A percentile compares a stretch with the other conserved stretches of the same genome.
Conservation (phyloP, 164 flowering plant genomes). For the Amborella trichopoda region DNA sequence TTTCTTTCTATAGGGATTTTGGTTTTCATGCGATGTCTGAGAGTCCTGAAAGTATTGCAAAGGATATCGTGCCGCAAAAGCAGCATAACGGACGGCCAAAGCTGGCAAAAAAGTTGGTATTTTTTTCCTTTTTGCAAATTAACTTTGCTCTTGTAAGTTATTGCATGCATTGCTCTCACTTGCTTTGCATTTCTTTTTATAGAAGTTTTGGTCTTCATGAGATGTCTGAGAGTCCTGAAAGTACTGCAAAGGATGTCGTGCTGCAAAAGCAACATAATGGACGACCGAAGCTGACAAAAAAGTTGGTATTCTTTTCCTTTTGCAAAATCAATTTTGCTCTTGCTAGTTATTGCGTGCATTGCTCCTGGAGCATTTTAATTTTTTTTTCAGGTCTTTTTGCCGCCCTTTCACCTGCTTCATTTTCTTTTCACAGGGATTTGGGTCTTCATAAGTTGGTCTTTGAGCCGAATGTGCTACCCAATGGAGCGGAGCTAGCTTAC, state of each 20-base stretch:
- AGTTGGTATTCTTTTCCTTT: slow-evolving; percentile 31
- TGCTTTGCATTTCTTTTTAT: too few species aligned
- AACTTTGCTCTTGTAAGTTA: not conserved
- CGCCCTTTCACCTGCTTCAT: too few species aligned
- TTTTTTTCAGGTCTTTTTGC: too few species aligned
- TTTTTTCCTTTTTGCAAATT: not conserved
- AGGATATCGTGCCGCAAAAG: slow-evolving; percentile 12
- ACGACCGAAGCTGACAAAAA: slow-evolving; percentile 57
- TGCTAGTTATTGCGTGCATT: not conserved
- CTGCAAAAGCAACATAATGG: slow-evolving; percentile 12
- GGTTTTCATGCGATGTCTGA: too few species aligned
- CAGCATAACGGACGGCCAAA: slow-evolving; percentile 34
- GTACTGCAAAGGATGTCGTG: slow-evolving; percentile 13
- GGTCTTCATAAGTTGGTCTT: slow-evolving; percentile 74
- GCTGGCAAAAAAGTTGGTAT: slow-evolving; percentile 68
- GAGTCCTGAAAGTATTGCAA: slow-evolving; percentile 14
- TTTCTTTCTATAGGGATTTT: too few species aligned
- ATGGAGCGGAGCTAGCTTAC: slow-evolving; percentile 79
- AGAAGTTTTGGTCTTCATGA: slow-evolving; percentile 80
- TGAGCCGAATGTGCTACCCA: slow-evolving; percentile 54
- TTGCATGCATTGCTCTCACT: too few species aligned
- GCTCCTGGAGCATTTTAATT: too few species aligned
- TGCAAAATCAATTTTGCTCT: not conserved
- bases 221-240: too few species aligned
- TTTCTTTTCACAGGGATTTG: slow-evolving; percentile 43